Evolutionary conservation across 345 rosid species (phyloP).

Genomic region (Melaleuca alternifolia): DNA sequence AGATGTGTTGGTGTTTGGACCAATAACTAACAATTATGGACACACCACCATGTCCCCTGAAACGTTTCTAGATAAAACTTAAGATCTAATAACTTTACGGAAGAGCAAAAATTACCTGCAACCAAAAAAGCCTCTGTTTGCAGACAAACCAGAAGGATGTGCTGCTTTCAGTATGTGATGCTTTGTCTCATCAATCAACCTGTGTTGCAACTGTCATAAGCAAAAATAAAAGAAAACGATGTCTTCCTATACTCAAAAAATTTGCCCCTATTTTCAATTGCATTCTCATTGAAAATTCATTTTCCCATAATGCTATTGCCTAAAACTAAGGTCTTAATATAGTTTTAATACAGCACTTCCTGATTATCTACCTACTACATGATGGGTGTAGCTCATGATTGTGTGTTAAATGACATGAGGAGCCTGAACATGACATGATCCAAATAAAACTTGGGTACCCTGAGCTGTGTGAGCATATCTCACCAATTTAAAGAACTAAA

Average conservation of each 20-base stretch:
- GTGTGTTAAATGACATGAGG: neutral
- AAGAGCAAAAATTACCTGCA: slow-evolving; percentile 58
- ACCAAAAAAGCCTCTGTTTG: slow-evolving; percentile 88
- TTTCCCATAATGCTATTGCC: neutral
- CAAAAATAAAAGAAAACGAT: neutral
- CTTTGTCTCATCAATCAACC: slow-evolving; percentile 76
- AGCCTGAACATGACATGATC: neutral
- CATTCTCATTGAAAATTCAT: neutral
- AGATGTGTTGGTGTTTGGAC: neutral
- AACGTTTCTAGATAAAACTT: neutral
- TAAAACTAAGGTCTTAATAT: neutral
- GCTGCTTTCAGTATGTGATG: slow-evolving; percentile 96
- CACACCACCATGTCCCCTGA: neutral
- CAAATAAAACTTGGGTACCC: neutral
- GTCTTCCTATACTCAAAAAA: neutral
- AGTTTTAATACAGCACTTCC: neutral
- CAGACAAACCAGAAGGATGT: slow-evolving; percentile 99
- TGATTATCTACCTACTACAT: neutral
- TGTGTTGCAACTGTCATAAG: slow-evolving; percentile 7
- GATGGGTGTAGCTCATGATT: neutral
- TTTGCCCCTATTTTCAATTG: neutral
- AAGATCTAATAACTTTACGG: neutral
- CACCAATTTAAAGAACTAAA: neutral
- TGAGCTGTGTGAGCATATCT: neutral
- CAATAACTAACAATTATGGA: neutral